Evolutionary conservation across 768 basidiomycete species (phyloP).

Genomic region (Podaxis sp.): DNA sequence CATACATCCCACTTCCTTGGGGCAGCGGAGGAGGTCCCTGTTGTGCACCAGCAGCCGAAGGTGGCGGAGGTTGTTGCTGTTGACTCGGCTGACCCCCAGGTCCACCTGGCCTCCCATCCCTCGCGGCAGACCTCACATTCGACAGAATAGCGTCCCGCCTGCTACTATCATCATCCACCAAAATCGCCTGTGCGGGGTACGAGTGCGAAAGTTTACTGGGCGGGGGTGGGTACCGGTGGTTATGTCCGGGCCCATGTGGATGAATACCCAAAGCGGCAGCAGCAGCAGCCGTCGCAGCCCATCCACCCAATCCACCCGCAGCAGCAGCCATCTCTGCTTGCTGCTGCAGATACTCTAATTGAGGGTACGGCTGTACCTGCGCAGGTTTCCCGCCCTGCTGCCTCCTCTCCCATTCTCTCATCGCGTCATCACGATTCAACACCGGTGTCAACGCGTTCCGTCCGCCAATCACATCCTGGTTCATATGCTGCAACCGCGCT

Average conservation of each 20-base stretch:
- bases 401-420: conserved; percentile 94
- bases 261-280: conserved; percentile 25
- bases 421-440: conserved; percentile 90
- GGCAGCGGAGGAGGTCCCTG: conserved; percentile 2
- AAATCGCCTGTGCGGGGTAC: conserved; percentile 65
- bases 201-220: conserved; percentile 65
- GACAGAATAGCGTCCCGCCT: conserved; percentile 82
- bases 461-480: conserved; percentile 73
- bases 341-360: conserved; percentile 89
- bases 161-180: conserved; percentile 58
- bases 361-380: conserved; percentile 81
- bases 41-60: background rate
- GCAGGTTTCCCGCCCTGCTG: conserved; percentile 66
- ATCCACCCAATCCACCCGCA: conserved; percentile 40
- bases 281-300: conserved; percentile 11
- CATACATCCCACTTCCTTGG: conserved; percentile 38
- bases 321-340: conserved; percentile 82
- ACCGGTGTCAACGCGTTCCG: conserved; percentile 91
- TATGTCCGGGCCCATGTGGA: conserved; percentile 48
- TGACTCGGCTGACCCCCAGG: conserved; percentile 2
- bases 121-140: conserved; percentile 66
- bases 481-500: conserved; percentile 86
- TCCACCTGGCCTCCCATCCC: conserved; percentile 37
- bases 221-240: conserved; percentile 57
- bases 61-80: conserved; percentile 7